A percentile compares a stretch with the other conserved stretches of the same genome.
Conservation (phyloP, 2,329 filamentous ascomycete genomes). For the Colletotrichum limetticola region DNA sequence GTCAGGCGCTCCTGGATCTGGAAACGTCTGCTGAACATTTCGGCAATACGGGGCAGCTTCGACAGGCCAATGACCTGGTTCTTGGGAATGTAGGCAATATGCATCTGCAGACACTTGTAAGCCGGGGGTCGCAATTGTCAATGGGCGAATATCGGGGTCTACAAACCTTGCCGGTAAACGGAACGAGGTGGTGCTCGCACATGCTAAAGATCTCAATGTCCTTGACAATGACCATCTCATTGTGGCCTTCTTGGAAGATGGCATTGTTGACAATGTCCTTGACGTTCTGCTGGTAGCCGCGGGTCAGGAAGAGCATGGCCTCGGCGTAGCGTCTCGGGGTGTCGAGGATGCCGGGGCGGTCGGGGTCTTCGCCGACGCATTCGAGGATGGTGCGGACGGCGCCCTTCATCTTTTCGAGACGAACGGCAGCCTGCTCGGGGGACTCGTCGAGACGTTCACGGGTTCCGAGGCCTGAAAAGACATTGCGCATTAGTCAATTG, state of each 20-base stretch:
- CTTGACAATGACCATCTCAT: slow-evolving; percentile 97
- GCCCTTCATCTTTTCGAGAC: slow-evolving; percentile 68
- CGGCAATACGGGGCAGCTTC: slow-evolving; percentile 93
- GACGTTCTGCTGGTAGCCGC: slow-evolving; percentile 96
- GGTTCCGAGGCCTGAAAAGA: slow-evolving; percentile 67
- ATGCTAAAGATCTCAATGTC: slow-evolving; percentile 95
- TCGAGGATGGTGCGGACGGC: slow-evolving; percentile 75
- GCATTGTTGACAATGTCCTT: slow-evolving; percentile 91
- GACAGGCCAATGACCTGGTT: slow-evolving; percentile 94
- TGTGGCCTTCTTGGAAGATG: slow-evolving; percentile 95
- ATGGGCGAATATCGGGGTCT: not conserved
- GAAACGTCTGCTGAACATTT: slow-evolving; percentile 93
- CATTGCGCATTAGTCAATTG: slow-evolving; percentile 35
- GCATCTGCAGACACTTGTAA: slow-evolving; percentile 73
- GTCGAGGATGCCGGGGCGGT: slow-evolving; percentile 71
- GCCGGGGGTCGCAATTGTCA: not conserved
- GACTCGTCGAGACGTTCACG: slow-evolving; percentile 70
- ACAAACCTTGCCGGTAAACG: slow-evolving; percentile 90
- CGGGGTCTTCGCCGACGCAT: slow-evolving; percentile 75
- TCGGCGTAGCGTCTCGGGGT: slow-evolving; percentile 92
- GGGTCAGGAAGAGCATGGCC: slow-evolving; percentile 94
- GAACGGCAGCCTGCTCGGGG: slow-evolving; percentile 58
- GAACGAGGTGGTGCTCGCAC: slow-evolving; percentile 97
- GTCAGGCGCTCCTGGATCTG: slow-evolving; percentile 98
- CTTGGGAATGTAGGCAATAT: slow-evolving; percentile 96